Base-by-base conservation (phyloP, 176 grass and related monocot species). In the Aegilops bicornis region DNA sequence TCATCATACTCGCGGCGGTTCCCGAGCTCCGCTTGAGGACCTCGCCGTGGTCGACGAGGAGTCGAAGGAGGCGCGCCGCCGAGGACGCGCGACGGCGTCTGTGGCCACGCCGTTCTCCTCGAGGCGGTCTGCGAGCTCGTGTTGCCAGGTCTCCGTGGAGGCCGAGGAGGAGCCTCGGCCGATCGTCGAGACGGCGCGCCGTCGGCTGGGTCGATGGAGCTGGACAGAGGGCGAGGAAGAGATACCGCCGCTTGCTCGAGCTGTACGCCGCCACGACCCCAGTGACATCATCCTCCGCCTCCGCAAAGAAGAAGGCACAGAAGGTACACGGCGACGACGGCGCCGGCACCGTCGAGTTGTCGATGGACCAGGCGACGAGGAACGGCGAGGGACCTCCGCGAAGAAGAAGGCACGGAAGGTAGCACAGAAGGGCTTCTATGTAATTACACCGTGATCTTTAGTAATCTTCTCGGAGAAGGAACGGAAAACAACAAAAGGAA, bases 211-310 rank as follows among this genome's bases (percentile, higher is more conserved):
- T 70, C 68, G 78, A 27, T 52, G 20, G 86, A 82, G 17, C 43
- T 83, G 29, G 82, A 81, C 85, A 39, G 52, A 71, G 87, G 88
- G 50, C 82, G 32, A 85, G 78, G 84, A 90, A 82, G 80, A 31
- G 77, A 81, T 87, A 85, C 65, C 85, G 94, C 3, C 37, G n/a
- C n/a, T n/a, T 84, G 22, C 42, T 93, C 4, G 91, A 93, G 25
- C 74, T 96, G 33, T 93, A 96, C 69, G 64, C 65, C 47, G 63
- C 89, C 32, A 90, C 84, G 54, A 22, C 27, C n/a, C 83, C 31
- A 25, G 63, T 22, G 19, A 17, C 48, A 52, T 58, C 52, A 58
- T 58, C 19, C 36, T 1, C 70, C 50, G 35, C n/a, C 65, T 6
- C 58, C 17, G 52, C 52, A 17, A 74, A 56, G 82, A 86, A 76